These are phyloP conservation scores for Boletus rubropictus DNA, from an alignment of 768 basidiomycete genomes.

Conservation along the genomic window DNA sequence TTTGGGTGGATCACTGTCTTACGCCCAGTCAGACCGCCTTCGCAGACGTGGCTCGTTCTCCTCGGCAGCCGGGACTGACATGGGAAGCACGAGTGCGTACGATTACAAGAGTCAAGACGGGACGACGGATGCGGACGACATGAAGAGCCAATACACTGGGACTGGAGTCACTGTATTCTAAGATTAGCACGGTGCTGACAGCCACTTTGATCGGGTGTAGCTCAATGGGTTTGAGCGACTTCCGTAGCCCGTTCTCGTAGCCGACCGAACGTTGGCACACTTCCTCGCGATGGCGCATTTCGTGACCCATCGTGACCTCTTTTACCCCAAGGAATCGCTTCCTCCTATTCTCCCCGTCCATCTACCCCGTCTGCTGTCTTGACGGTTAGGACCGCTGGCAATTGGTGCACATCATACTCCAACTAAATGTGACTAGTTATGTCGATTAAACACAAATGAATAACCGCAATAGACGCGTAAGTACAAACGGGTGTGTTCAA, in stretches of 20 bases:
- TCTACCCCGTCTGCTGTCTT: neutral
- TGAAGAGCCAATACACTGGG: slow-evolving; percentile 84
- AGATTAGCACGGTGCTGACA: slow-evolving; percentile 11
- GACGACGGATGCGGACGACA: slow-evolving; percentile 70
- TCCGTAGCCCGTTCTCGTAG: neutral
- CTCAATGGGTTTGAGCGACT: slow-evolving; percentile 15
- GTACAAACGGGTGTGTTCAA: neutral
- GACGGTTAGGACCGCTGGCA: slow-evolving; percentile 5
- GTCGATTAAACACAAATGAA: slow-evolving; percentile 13
- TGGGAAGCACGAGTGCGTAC: slow-evolving; percentile 70
- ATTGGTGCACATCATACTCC: slow-evolving; percentile 20
- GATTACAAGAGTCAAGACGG: slow-evolving; percentile 92
- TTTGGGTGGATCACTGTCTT: slow-evolving; percentile 57
- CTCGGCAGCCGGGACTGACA: slow-evolving; percentile 67
- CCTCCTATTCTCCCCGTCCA: slow-evolving; percentile 1
- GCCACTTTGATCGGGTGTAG: slow-evolving; percentile 2
- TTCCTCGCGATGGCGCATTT: slow-evolving; percentile 4
- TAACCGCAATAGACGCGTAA: neutral
- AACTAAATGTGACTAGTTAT: slow-evolving; percentile 16
- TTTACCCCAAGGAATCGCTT: slow-evolving; percentile 15
- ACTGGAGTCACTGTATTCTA: slow-evolving; percentile 86
- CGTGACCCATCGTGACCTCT: slow-evolving; percentile 6
- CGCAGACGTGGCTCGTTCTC: slow-evolving; percentile 72
- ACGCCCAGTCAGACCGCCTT: slow-evolving; percentile 87
- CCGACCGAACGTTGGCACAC: slow-evolving; percentile 9